Base-by-base conservation (phyloP, 805 yeast genomes). In the Torulaspora gathmanii region DNA sequence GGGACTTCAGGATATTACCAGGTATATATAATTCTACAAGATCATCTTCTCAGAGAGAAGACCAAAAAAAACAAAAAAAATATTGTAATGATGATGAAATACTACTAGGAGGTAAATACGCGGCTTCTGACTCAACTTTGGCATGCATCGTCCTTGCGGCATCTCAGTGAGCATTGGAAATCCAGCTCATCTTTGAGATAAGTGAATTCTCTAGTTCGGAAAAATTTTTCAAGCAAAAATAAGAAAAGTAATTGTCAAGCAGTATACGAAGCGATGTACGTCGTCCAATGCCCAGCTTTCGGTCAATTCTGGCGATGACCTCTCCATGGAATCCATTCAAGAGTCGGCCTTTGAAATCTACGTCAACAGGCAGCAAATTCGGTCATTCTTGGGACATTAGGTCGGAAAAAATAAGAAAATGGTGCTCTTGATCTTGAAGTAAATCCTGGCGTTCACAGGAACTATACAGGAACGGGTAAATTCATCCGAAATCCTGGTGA, bases 1-100 rank as follows among this genome's bases (percentile, higher is more conserved):
- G 25, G 25, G 25, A 12, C 39, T 4, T 29, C 12, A n/a, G 16
- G 13, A n/a, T 7, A 13, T 12, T 29, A 29, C 15, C 33, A 29
- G 16, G 17, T 31, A 31, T 31, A 31, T 31, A 31, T 31, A 31
- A 31, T 6, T 22, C 6, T 38, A 20, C 30, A 16, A 31, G 31
- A 16, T 7, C 25, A 4, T 22, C 25, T 2, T 7, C 10, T 16
- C 19, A 15, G 19, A 15, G 31, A 30, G 16, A 39, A 15, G 20
- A 15, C 22, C 3, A 26, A 39, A 31, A 31, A 31, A 30, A 37
- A 37, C 28, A 22, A 29, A 37, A 19, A 17, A 37, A 12, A 13
- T 16, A 13, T 10, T 41, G 44, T 35, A 34, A 41, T 22, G 44
- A 34, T 41, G 44, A 41, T 41, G 44, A 35, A 35, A 33, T 40